These are phyloP conservation scores for Yamadazyma ubonensis DNA, from an alignment of 805 yeast genomes.

Conservation along the genomic window DNA sequence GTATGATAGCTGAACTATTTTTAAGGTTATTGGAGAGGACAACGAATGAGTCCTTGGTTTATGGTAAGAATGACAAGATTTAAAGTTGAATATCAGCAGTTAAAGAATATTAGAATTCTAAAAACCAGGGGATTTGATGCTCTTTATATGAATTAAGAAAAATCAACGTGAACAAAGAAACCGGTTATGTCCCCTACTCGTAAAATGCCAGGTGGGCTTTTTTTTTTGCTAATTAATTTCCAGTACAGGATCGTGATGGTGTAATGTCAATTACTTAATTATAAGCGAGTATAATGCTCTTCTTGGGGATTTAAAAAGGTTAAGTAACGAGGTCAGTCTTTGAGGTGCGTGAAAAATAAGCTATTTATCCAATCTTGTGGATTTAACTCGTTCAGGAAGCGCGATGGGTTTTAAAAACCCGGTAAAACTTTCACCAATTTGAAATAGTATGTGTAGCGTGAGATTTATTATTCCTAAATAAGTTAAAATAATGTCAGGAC, in stretches of 20 bases:
- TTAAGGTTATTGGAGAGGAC: neutral
- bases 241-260: neutral
- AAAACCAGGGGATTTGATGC: neutral
- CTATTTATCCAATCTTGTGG: neutral
- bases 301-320: neutral
- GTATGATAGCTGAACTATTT: neutral
- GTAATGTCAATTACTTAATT: neutral
- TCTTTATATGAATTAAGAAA: neutral
- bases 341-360: neutral
- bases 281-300: constrained; percentile 1
- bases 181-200: constrained; percentile 4
- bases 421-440: constrained; percentile 2
- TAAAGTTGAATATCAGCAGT: neutral
- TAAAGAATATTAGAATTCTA: neutral
- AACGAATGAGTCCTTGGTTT: neutral
- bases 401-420: constrained; percentile 6
- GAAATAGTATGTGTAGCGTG: neutral
- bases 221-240: too few relatives aligned
- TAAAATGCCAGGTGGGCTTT: neutral
- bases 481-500: constrained; percentile 1
- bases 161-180: constrained; percentile 3
- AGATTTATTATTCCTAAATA: neutral
- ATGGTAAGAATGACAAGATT: neutral
- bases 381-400: constrained; percentile 8
- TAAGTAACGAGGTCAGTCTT: neutral